Percentiles rank a stretch among this genome's conserved stretches.
These are phyloP conservation scores for Ogataea parapolymorpha DNA, from an alignment of 805 yeast genomes.

Conservation along the genomic window DNA sequence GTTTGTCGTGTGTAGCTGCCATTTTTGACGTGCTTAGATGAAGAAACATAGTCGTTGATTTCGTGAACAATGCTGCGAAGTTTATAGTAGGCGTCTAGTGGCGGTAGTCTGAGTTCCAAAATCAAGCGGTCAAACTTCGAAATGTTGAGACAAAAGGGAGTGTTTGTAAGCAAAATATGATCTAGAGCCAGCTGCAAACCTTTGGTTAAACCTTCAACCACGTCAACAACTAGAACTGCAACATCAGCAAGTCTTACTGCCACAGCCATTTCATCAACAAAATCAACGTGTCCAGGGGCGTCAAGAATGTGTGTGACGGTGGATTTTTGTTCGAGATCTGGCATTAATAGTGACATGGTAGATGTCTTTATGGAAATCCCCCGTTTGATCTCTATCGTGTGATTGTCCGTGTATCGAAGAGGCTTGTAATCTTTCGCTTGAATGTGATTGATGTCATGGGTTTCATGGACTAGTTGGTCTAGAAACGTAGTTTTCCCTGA, in stretches of 20 bases:
- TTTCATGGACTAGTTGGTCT: slow-evolving; percentile 63
- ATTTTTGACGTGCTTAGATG: slow-evolving; percentile 22
- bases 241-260: slow-evolving; percentile 62
- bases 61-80: slow-evolving; percentile 57
- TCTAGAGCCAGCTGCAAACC: slow-evolving; percentile 51
- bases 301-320: slow-evolving; percentile 65
- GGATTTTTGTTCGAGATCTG: slow-evolving; percentile 52
- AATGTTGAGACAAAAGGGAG: slow-evolving; percentile 58
- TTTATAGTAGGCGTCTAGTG: slow-evolving; percentile 69
- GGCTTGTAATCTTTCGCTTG: slow-evolving; percentile 43
- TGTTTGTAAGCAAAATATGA: slow-evolving; percentile 46
- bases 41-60: slow-evolving; percentile 52
- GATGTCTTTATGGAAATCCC: slow-evolving; percentile 65
- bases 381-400: slow-evolving; percentile 63
- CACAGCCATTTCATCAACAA: slow-evolving; percentile 67
- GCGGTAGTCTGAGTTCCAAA: slow-evolving; percentile 73
- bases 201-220: slow-evolving; percentile 75
- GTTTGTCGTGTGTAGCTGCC: slow-evolving; percentile 29
- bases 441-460: slow-evolving; percentile 47
- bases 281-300: slow-evolving; percentile 90
- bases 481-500: slow-evolving; percentile 83
- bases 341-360: slow-evolving; percentile 58
- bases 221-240: slow-evolving; percentile 71
- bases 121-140: slow-evolving; percentile 87
- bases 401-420: slow-evolving; percentile 68